Evolutionary conservation across 2,329 filamentous ascomycete species (phyloP).

Genomic region (Knoxdaviesia capensis): DNA sequence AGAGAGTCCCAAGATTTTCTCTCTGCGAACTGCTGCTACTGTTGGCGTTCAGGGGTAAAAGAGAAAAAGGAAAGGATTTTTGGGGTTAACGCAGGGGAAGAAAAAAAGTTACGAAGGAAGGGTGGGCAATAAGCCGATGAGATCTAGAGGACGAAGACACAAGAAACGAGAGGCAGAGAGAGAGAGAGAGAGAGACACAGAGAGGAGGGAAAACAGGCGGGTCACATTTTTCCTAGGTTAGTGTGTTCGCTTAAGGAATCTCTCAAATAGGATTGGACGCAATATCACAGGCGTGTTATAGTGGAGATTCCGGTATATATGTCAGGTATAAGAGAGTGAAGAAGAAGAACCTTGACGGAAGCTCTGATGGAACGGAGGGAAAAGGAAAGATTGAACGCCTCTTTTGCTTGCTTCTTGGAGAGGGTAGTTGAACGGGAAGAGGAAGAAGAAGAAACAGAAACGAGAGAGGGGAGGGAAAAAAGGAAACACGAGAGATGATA

Average conservation of each 20-base stretch:
- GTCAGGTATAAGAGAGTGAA: constrained; percentile 1
- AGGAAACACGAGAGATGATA: neutral
- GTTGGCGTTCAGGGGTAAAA: neutral
- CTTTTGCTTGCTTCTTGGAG: no score
- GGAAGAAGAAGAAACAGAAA: neutral
- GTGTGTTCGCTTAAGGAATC: no score
- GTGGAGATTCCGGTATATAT: no score
- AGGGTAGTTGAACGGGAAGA: no score
- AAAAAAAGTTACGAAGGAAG: neutral
- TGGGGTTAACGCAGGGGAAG: neutral
- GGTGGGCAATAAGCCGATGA: neutral
- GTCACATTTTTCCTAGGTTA: no score
- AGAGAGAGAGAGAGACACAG: neutral
- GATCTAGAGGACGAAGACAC: neutral
- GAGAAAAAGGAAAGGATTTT: constrained; percentile 1
- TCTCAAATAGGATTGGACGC: no score
- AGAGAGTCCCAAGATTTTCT: no score
- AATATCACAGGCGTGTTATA: no score
- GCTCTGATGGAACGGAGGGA: neutral
- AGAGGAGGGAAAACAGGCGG: neutral
- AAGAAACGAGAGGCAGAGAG: neutral
- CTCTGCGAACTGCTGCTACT: no score
- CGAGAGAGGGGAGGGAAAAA: neutral
- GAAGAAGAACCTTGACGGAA: neutral
- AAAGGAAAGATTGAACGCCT: neutral